Percentiles rank a stretch among this genome's conserved stretches.
These are phyloP conservation scores for Skeletonema grethae DNA, from an alignment of 108 stramenopile species.

Conservation along the genomic window DNA sequence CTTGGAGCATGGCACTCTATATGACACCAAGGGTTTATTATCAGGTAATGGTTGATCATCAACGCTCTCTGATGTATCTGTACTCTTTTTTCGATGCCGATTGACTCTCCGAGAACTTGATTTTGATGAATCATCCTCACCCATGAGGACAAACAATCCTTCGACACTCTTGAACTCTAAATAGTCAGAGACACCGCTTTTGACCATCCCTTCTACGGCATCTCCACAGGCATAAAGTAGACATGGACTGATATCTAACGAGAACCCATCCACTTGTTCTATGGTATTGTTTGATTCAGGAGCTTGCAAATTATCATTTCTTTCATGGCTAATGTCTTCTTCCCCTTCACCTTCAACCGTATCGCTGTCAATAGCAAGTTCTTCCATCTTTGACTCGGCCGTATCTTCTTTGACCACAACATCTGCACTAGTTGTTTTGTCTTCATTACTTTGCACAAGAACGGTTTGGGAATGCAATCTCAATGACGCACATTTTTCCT, in stretches of 20 bases:
- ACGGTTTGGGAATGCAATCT: slow-evolving; percentile 41
- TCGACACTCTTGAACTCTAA: slow-evolving; percentile 86
- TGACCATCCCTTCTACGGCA: slow-evolving; percentile 78
- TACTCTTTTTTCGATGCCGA: slow-evolving; percentile 8
- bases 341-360: background rate
- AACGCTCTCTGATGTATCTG: background rate
- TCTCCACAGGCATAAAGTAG: slow-evolving; percentile 69
- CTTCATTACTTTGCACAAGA: slow-evolving; percentile 8
- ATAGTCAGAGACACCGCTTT: slow-evolving; percentile 85
- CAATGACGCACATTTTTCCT: slow-evolving; percentile 34
- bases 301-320: background rate
- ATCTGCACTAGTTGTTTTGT: background rate
- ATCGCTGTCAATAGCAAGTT: slow-evolving; percentile 30
- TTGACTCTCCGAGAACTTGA: slow-evolving; percentile 6
- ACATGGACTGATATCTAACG: slow-evolving; percentile 68
- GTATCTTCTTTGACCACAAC: background rate
- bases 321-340: background rate
- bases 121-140: slow-evolving; percentile 19
- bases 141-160: slow-evolving; percentile 61
- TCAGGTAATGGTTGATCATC: background rate
- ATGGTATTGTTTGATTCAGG: slow-evolving; percentile 18
- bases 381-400: background rate
- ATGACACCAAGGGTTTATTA: slow-evolving; percentile 32
- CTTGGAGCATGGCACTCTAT: slow-evolving; percentile 86
- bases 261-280: slow-evolving; percentile 38